Evolutionary conservation across 1,139 yeast genomes (phyloP).

Genomic region (Sugiyamaella neomexicana): DNA sequence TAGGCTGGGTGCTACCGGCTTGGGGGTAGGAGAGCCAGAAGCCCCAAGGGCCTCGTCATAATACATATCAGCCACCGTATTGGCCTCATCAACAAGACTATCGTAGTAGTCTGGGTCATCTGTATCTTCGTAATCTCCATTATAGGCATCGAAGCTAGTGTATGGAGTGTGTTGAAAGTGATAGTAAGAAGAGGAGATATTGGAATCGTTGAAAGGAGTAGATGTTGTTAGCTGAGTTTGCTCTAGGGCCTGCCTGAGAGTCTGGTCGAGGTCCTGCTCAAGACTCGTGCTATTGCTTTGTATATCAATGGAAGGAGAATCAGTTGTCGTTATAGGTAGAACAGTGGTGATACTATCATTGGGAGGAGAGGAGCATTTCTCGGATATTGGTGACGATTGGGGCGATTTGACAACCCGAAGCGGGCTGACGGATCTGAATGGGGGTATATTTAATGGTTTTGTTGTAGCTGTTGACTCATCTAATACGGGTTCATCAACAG

Average conservation of each 20-base stretch:
- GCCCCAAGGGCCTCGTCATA: slow-evolving; percentile 23
- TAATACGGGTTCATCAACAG: background rate
- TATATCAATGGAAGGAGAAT: background rate
- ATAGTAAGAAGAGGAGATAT: background rate
- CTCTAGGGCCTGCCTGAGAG: background rate
- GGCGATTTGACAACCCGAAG: slow-evolving; percentile 17
- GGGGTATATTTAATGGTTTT: background rate
- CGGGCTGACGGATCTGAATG: slow-evolving; percentile 15
- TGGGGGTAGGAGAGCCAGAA: background rate
- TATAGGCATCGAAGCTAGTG: slow-evolving; percentile 15
- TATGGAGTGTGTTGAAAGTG: slow-evolving; percentile 13
- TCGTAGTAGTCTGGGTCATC: slow-evolving; percentile 26
- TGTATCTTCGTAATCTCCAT: slow-evolving; percentile 22
- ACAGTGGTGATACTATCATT: background rate
- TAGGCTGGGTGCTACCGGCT: background rate
- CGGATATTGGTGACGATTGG: slow-evolving; percentile 4
- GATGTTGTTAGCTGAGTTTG: background rate
- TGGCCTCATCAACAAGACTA: slow-evolving; percentile 35
- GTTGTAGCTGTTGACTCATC: background rate
- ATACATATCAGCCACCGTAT: slow-evolving; percentile 30
- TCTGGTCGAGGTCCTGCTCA: slow-evolving; percentile 2
- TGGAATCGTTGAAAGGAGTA: no score
- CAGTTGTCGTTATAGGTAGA: no score
- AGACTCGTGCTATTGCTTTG: background rate
- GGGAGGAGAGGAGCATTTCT: background rate